A percentile compares a stretch with the other conserved stretches of the same genome.
These are phyloP conservation scores for Starmerella potacharoeniae DNA, from an alignment of 805 yeast species.

Conservation along the genomic window DNA sequence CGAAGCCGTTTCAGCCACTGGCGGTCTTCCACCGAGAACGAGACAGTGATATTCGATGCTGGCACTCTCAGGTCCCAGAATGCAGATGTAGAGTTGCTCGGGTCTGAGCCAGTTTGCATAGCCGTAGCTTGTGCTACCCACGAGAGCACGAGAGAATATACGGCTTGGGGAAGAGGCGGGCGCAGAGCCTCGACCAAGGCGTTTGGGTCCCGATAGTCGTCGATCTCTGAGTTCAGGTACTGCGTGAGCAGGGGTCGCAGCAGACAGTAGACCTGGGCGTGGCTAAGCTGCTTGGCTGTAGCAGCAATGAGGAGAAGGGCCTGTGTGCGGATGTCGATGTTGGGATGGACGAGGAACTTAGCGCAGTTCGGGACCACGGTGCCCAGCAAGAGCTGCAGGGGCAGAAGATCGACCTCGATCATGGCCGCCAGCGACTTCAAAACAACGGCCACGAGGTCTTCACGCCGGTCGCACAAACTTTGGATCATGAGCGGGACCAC, in stretches of 20 bases:
- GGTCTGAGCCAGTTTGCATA: neutral
- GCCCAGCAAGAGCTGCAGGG: constrained; percentile 38
- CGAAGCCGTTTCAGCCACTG: constrained; percentile 57
- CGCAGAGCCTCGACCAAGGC: constrained; percentile 52
- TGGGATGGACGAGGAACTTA: constrained; percentile 69
- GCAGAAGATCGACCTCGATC: constrained; percentile 45
- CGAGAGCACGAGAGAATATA: constrained; percentile 48
- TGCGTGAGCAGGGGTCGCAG: constrained; percentile 70
- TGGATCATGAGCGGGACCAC: constrained; percentile 76
- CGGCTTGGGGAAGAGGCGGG: constrained; percentile 53
- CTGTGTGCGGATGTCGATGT: constrained; percentile 69
- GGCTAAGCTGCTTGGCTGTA: constrained; percentile 48
- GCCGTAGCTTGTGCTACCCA: constrained; percentile 60
- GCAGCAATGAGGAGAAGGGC: constrained; percentile 50
- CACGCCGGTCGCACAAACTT: constrained; percentile 62
- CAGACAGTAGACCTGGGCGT: constrained; percentile 75
- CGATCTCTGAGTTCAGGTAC: constrained; percentile 64
- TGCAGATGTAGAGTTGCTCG: constrained; percentile 32
- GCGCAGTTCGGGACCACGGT: constrained; percentile 42
- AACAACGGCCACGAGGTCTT: constrained; percentile 66
- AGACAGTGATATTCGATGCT: constrained; percentile 1
- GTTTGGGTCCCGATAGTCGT: constrained; percentile 53
- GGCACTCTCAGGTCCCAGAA: constrained; percentile 52
- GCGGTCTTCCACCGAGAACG: constrained; percentile 27
- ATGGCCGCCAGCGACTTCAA: constrained; percentile 48